Evolutionary conservation across 768 basidiomycete genomes (phyloP).

Genomic region (Floccularia luteovirens): DNA sequence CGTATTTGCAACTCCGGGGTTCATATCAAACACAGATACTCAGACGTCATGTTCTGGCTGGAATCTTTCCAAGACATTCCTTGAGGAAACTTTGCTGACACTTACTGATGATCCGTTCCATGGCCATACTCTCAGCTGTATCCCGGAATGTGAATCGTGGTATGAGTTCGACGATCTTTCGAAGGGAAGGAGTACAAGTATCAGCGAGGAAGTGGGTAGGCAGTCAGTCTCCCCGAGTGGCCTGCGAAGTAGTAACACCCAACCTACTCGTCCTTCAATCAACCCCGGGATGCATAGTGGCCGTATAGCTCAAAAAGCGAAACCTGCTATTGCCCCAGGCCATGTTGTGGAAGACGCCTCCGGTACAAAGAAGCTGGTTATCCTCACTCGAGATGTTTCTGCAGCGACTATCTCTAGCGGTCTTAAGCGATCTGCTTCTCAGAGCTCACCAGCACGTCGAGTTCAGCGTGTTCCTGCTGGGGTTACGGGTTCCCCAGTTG

Average conservation of each 20-base stretch:
- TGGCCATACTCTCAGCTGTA: slow-evolving; percentile 7
- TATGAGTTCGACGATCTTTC: slow-evolving; percentile 8
- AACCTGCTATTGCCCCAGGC: neutral
- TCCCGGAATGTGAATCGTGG: slow-evolving; percentile 15
- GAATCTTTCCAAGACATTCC: slow-evolving; percentile 12
- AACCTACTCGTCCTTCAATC: neutral
- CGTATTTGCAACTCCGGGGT: too few species aligned
- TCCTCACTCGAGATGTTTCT: slow-evolving; percentile 7
- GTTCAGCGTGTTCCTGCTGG: too few species aligned
- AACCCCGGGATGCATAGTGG: neutral
- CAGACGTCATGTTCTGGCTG: neutral
- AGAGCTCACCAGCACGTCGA: too few species aligned
- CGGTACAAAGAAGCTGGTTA: slow-evolving; percentile 1
- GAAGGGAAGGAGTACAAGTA: neutral
- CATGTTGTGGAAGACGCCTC: neutral
- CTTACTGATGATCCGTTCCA: slow-evolving; percentile 15
- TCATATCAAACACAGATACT: neutral
- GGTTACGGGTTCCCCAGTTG: too few species aligned
- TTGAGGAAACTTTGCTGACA: slow-evolving; percentile 12
- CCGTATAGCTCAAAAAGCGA: neutral
- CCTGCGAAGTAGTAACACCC: neutral
- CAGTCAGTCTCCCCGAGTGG: neutral
- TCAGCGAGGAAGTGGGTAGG: neutral
- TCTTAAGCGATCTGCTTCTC: slow-evolving; percentile 8
- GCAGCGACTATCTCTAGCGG: slow-evolving; percentile 17